Conservation (phyloP, 2,329 filamentous ascomycete species). For the Nemania bipapillata region DNA sequence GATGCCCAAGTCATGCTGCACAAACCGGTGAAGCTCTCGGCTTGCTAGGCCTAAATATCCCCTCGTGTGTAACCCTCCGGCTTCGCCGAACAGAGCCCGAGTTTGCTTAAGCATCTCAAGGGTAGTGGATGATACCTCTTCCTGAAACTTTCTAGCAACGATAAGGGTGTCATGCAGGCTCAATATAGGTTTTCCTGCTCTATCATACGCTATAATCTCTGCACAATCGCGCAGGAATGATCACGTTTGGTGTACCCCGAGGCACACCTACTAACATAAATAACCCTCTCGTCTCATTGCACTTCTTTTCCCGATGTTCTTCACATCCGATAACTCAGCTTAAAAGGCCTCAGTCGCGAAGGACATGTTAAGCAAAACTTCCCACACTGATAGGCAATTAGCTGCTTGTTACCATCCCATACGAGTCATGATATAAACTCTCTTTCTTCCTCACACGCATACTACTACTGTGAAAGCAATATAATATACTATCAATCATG, state of each 20-base stretch:
- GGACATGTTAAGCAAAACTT: background rate
- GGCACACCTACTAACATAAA: background rate
- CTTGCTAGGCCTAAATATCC: background rate
- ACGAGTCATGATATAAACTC: background rate
- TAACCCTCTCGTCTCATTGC: background rate
- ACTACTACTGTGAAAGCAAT: too few species aligned
- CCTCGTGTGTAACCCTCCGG: background rate
- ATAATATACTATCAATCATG: constrained; percentile 2
- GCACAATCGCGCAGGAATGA: too few species aligned
- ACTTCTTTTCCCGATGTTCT: background rate
- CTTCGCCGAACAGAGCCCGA: background rate
- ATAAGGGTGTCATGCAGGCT: background rate
- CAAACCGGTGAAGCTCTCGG: background rate
- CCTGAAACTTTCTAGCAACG: background rate
- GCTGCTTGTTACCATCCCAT: background rate
- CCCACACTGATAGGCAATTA: background rate
- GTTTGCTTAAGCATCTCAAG: background rate
- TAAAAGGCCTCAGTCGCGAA: background rate
- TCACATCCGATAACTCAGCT: background rate
- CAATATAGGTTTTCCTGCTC: too few species aligned
- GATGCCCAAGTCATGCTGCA: background rate
- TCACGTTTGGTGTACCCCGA: too few species aligned
- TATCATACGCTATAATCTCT: too few species aligned
- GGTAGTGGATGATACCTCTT: background rate
- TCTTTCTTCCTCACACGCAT: constrained; percentile 1